These are phyloP conservation scores for Phyllosticta capitalensis DNA, from an alignment of 2,329 filamentous ascomycete species.

Conservation along the genomic window DNA sequence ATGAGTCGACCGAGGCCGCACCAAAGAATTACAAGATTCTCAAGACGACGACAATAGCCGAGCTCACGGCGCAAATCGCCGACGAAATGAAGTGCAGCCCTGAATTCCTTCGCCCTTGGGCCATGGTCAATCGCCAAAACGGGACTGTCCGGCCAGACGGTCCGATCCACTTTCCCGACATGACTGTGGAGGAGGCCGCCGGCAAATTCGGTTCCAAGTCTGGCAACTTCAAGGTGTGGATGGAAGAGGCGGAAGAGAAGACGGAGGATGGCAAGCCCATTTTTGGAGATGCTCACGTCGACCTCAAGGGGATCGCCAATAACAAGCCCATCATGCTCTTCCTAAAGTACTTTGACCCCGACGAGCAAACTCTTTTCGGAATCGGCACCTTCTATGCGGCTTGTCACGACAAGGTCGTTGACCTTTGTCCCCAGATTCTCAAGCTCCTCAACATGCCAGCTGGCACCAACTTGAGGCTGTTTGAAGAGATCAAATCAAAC, in stretches of 20 bases:
- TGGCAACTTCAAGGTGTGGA: constrained; percentile 68
- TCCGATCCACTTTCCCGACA: constrained; percentile 66
- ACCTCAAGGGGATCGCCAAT: constrained; percentile 44
- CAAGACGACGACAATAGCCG: constrained; percentile 63
- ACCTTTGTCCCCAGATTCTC: constrained; percentile 67
- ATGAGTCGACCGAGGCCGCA: constrained; percentile 56
- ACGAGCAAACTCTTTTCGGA: constrained; percentile 64
- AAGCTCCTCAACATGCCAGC: constrained; percentile 80
- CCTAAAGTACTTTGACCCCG: constrained; percentile 81
- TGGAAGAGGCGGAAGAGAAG: constrained; percentile 61
- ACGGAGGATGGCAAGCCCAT: constrained; percentile 60
- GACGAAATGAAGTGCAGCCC: constrained; percentile 59
- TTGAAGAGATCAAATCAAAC: constrained; percentile 94
- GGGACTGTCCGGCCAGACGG: constrained; percentile 90
- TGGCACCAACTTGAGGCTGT: constrained; percentile 63
- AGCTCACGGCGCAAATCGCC: constrained; percentile 64
- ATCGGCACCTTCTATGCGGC: constrained; percentile 79
- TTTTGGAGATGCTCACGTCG: constrained; percentile 58
- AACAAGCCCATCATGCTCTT: constrained; percentile 68
- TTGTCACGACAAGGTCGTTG: constrained; percentile 78
- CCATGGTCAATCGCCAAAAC: constrained; percentile 98
- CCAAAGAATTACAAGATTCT: constrained; percentile 66
- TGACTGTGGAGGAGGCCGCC: constrained; percentile 57
- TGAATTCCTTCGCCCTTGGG: constrained; percentile 72
- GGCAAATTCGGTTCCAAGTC: constrained; percentile 60